phyloP scores from a whole-genome alignment of 2,329 filamentous ascomycete species.

The Mariannaea elegans region DNA sequence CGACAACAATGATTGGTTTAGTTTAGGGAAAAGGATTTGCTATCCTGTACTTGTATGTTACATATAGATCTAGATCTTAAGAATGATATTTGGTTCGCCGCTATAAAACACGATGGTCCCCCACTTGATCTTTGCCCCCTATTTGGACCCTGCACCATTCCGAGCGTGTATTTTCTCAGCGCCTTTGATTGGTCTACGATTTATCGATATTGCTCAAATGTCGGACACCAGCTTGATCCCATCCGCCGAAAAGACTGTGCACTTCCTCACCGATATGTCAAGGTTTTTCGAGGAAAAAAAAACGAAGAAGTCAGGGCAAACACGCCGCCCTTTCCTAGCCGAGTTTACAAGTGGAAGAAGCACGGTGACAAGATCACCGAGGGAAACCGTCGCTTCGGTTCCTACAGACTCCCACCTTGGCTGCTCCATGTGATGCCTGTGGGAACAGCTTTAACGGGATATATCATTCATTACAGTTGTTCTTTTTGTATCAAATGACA shows the following conservation, averaged over 20 bases:
- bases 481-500: no score
- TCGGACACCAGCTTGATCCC: no score
- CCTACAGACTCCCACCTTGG: no score
- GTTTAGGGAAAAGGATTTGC: not conserved
- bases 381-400: constrained; percentile 80
- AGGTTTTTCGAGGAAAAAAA: constrained; percentile 1
- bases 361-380: constrained; percentile 76
- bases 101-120: not conserved
- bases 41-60: not conserved
- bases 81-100: no score
- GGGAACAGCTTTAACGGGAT: constrained; percentile 51
- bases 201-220: no score
- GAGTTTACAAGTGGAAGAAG: constrained; percentile 70
- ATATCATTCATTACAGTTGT: no score
- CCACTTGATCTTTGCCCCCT: not conserved
- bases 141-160: no score
- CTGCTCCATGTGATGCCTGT: no score
- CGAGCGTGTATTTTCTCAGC: no score
- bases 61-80: not conserved
- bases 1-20: not conserved
- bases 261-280: not conserved
- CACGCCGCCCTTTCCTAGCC: constrained; percentile 7
- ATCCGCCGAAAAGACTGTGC: no score
- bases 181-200: no score
- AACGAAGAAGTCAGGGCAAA: constrained; percentile 3